Evolutionary conservation across 2,329 filamentous ascomycete genomes (phyloP).

Genomic region (Nemania sp.): DNA sequence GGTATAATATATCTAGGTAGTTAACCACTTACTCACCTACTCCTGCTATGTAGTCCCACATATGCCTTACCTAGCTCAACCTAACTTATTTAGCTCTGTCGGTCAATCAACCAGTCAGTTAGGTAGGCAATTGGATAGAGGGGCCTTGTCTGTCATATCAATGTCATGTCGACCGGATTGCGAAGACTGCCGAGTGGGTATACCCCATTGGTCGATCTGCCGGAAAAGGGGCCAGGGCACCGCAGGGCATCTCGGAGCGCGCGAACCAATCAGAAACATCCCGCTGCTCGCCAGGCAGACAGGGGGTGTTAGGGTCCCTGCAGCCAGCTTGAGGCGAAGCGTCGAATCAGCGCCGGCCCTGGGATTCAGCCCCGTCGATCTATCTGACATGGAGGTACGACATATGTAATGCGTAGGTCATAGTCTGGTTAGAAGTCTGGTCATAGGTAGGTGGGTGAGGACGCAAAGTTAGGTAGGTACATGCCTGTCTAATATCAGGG

Average conservation of each 20-base stretch:
- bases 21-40: no score
- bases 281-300: not conserved
- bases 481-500: not conserved
- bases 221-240: not conserved
- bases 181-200: no score
- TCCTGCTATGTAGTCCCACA: not conserved
- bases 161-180: no score
- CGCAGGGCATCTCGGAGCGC: slow-evolving; percentile 18
- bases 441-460: not conserved
- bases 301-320: slow-evolving; percentile 7
- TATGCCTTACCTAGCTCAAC: no score
- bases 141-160: no score
- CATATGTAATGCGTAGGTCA: not conserved
- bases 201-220: not conserved
- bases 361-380: not conserved
- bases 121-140: no score
- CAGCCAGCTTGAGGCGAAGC: slow-evolving; percentile 13
- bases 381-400: not conserved
- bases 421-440: no score
- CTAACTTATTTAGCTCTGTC: not conserved
- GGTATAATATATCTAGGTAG: no score
- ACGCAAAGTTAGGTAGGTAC: no score
- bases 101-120: not conserved
- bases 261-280: not conserved
- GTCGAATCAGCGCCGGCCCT: slow-evolving; percentile 13